Evolutionary conservation across 257 asterid genomes (phyloP), one percentile per base, ranked within the genome.

Genomic region (Solanum virginianum): DNA sequence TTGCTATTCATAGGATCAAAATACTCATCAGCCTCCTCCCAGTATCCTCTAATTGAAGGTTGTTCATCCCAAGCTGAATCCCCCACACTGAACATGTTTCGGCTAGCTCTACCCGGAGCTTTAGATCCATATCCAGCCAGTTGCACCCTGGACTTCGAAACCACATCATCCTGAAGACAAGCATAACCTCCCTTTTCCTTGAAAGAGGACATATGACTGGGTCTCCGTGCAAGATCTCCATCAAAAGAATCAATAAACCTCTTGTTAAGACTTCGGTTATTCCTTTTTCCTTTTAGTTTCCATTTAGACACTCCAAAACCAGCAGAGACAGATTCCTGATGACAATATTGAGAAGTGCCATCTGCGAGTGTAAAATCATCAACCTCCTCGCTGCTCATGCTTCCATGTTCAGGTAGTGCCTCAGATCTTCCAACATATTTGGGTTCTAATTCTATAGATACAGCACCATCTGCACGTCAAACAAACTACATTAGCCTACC

Each of bases 241-340:
- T 92, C 96, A 63, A 85, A 81, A 85, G 90, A 90, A 86, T 94
- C 93, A 3, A 86, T 80, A 49, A 88, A 82, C 88, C 91, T 92
- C 85, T 92, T 96, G 65, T 90, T 86, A 22, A 94, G 86, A 88
- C 86, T 90, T 62, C 94, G 95, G 87, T 66, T 91, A 87, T 93
- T 93, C 89, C 97, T 93, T 88, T 95, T 97, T 75, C 98, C 93
- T 88, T 94, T 95, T 85, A 89, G 92, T 86, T 91, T 93, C 98
- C 97, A 94, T 87, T 90, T 94, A 77, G 98, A 95, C 81, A 92
- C 92, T 83, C 90, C 95, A 54, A 68, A 60, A 79, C 88, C 89
- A 82, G 86, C 84, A 69, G 93, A 83, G 75, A 55, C 91, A 24
- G 82, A 89, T 66, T 89, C 90, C 54, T 89, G 86, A 51, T 88